Base-by-base conservation (phyloP, 2,329 filamentous ascomycete species). In the Ascomycota sp. region DNA sequence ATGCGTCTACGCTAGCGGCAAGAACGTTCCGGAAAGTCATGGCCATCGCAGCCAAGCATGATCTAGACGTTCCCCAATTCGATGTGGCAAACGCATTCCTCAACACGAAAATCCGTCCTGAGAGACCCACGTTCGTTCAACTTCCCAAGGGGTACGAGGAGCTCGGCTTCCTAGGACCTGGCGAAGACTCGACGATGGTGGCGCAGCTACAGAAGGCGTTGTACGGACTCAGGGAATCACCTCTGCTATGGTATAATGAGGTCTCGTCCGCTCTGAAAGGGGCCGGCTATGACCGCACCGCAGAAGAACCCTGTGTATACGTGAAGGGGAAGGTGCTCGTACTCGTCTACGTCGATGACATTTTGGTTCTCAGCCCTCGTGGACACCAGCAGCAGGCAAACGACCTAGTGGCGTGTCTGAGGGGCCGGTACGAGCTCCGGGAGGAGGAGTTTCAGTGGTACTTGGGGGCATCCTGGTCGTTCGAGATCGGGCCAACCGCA, bases 381-480 rank as follows among this genome's bases (percentile, higher is more conserved):
- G 6, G 19, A 27, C 12, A 27, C 7, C 7, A 27, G 12, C 15
- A 27, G 25, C 12, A 6, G 11, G 25, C 19, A 15, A 10, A 8
- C n/a, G 11, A 27, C 9, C 25, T 27, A 6, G 12, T 27, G 6
- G 4, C 15, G 19, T 10, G 19, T 27, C 25, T 27, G 6, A 6
- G 19, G 19, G 15, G 12, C 12, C 15, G 19, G n/a, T 27, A 29
- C 12, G 27, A 29, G 5, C n/a, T 29, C 4, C 27, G 27, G 8
- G 27, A 32, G 21, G 24, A 23, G 25, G 26, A 24, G 6, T 25
- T 32, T 9, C 4, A 20, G 3, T 32, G 26, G 30, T 32, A 28
- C 19, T 22, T 32, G n/a, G n/a, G 8, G 24, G 30, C 20, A 28
- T 32, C 23, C 24, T 21, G 21, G 23, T 32, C 24, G 20, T 32